phyloP scores from a whole-genome alignment of 2,329 filamentous ascomycete species.

The Fusarium avenaceum region DNA sequence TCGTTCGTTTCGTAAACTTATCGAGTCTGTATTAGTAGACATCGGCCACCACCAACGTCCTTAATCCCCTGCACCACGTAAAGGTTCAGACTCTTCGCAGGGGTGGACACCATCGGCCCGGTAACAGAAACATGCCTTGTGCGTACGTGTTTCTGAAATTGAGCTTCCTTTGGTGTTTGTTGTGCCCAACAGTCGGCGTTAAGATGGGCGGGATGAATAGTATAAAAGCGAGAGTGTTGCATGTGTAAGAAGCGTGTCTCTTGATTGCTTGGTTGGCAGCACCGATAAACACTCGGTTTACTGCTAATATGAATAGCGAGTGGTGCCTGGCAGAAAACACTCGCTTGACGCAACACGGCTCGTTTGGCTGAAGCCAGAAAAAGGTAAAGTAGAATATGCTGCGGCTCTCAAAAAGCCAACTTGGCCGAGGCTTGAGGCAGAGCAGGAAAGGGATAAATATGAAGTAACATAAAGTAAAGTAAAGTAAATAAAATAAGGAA shows the following conservation, averaged over 20 bases:
- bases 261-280: background rate
- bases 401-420: conserved; percentile 5
- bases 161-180: conserved; percentile 34
- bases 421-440: background rate
- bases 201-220: conserved; percentile 42
- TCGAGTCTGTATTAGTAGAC: conserved; percentile 46
- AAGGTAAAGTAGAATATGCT: conserved; percentile 20
- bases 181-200: conserved; percentile 49
- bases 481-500: background rate
- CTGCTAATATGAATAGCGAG: too few relatives aligned
- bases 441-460: conserved; percentile 21
- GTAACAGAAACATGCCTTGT: background rate
- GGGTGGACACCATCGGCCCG: conserved; percentile 40
- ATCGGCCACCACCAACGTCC: conserved; percentile 29
- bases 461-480: background rate
- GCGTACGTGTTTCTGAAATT: background rate
- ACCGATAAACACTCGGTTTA: too few relatives aligned
- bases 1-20: conserved; percentile 18
- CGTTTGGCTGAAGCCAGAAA: conserved; percentile 37
- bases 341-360: conserved; percentile 8
- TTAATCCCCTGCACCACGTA: conserved; percentile 49
- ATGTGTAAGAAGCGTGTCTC: conserved; percentile 15
- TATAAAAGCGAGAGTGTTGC: conserved; percentile 24
- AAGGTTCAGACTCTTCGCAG: conserved; percentile 49
- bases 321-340: background rate